Percentiles rank a stretch among this genome's conserved stretches.
These are phyloP conservation scores for Teratosphaeria epicoccoides DNA, from an alignment of 2,329 filamentous ascomycete species.

Conservation along the genomic window DNA sequence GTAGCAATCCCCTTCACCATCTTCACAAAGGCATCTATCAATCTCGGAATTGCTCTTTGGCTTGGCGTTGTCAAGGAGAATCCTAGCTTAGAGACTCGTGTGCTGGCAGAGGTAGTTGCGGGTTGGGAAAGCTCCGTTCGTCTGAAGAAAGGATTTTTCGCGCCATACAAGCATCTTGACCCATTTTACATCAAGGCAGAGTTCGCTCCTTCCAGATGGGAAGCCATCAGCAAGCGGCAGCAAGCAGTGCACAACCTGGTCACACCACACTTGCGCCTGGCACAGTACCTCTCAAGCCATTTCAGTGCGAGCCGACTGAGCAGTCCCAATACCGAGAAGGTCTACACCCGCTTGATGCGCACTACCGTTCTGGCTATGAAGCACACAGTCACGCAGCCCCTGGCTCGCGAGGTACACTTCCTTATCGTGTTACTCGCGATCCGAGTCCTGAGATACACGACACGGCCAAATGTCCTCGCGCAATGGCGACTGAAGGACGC, in stretches of 20 bases:
- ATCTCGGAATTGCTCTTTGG: conserved; percentile 91
- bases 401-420: conserved; percentile 86
- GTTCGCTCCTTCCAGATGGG: conserved; percentile 81
- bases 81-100: conserved; percentile 71
- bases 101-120: conserved; percentile 76
- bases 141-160: conserved; percentile 71
- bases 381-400: conserved; percentile 63
- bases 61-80: conserved; percentile 96
- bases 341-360: conserved; percentile 72
- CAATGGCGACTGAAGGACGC: conserved; percentile 82
- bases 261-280: conserved; percentile 70
- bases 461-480: conserved; percentile 50
- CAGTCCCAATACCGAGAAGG: conserved; percentile 66
- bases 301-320: conserved; percentile 87
- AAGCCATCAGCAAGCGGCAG: conserved; percentile 61
- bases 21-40: conserved; percentile 91
- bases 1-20: conserved; percentile 87
- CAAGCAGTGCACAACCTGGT: conserved; percentile 72
- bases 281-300: conserved; percentile 87
- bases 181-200: conserved; percentile 88
- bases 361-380: conserved; percentile 67
- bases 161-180: conserved; percentile 62
- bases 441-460: conserved; percentile 63
- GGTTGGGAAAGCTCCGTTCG: conserved; percentile 83
- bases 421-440: conserved; percentile 76